Evolutionary conservation across 805 yeast genomes (phyloP), one percentile per base, ranked within the genome.

Genomic region (Tetrapisispora iriomotensis): DNA sequence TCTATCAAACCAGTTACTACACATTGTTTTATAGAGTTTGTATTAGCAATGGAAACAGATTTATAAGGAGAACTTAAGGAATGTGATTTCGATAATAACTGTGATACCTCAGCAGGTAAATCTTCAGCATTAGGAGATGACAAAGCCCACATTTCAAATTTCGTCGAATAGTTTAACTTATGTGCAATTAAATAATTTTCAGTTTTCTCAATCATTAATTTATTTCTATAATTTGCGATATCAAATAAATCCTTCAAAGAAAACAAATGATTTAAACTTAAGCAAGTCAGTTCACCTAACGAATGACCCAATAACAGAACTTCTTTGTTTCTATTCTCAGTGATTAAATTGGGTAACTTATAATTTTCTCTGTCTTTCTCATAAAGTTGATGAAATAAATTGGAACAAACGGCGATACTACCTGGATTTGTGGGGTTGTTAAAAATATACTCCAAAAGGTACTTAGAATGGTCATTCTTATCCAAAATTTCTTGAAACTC

Each of bases 261-360:
- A 29, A 56, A 58, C 14, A 60, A 39, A 17, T 41, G 37, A 31
- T 59, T 57, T 4, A 54, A 48, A 36, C 52, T 46, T 25, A 61
- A 34, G 41, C 61, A 56, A 12, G 56, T 51, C 29, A 61, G 37
- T 41, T 61, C 65, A 14, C 65, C 65, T 26, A 61, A 40, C 9
- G 65, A 61, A 38, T 61, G 65, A 1, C 62, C 65, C 36, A 59
- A 37, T n/a, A 57, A 43, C 26, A 48, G 21, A 22, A 32, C 23
- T 20, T 38, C 32, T n/a, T 33, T 28, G 13, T 32, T 34, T 20
- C 28, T 24, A 22, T 36, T 22, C 32, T 33, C 26, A 32, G 22
- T 36, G 15, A 19, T 15, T 21, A 22, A 23, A 12, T 28, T 29
- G 21, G 20, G 19, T 36, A 24, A 24, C 36, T 20, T 29, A 7